Base-by-base conservation (phyloP, 331 rosid genomes). In the Malus hybrid region DNA sequence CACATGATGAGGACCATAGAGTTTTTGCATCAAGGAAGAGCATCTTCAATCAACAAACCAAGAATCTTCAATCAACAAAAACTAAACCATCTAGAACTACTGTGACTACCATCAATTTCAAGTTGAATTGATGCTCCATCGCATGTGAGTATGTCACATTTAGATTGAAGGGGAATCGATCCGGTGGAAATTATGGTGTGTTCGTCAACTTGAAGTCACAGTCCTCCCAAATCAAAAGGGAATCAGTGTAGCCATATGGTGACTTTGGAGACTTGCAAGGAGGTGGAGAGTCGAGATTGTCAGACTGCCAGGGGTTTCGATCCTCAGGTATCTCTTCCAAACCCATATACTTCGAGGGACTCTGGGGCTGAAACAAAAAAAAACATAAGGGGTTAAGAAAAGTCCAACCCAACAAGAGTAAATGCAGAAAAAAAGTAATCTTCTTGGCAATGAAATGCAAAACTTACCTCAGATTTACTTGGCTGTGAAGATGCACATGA, bases 301-400 rank as follows among this genome's bases (percentile, higher is more conserved):
- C 70, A 34, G 28, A 66, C 15, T 15, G 7, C 68, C 68, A 63
- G 44, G 68, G 11, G 13, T 4, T 15, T 63, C 5, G 13, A 63
- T 16, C 24, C 44, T 71, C 71, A 14, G 53, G 12, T 24, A 81
- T 66, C 75, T 66, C 84, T 44, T 64, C 70, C 70, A 76, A 44
- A 9, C 56, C 18, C 28, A 9, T 39, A 39, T 9, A 34, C 20
- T 18, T 30, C 64, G 28, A 24, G 2, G 22, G 57, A 33, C 52
- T 28, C 63, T 73, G 50, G 4, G 44, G 12, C 74, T 44, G 63
- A 32, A 70, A 6, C 62, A 7, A 63, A 65, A 20, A 12, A 0
- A 5, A 61, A 19, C 9, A 58, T 5, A 7, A 26, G 22, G 22
- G 8, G 16, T 32, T 10, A 7, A 34, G 24, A 24, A 71, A 56